Percentiles rank a stretch among this genome's conserved stretches.
phyloP scores from a whole-genome alignment of 352 stramenopile species.

The Phytophthora citrophthora region DNA sequence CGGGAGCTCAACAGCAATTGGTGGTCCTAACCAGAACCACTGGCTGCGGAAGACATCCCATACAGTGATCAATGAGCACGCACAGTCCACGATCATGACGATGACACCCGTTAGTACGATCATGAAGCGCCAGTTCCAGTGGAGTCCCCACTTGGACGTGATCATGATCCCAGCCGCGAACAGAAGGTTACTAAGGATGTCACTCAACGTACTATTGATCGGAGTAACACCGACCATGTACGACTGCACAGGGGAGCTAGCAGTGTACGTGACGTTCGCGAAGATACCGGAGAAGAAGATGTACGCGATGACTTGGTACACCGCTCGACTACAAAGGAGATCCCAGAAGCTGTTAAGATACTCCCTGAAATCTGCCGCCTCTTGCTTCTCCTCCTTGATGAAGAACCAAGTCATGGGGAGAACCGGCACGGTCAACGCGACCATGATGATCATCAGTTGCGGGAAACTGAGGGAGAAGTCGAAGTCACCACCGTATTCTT shows the following conservation, averaged over 20 bases:
- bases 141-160: conserved; percentile 41
- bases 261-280: conserved; percentile 32
- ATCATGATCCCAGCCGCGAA: conserved; percentile 42
- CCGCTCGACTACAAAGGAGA: conserved; percentile 30
- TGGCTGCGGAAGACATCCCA: conserved; percentile 45
- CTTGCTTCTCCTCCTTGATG: conserved; percentile 37
- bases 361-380: conserved; percentile 27
- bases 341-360: conserved; percentile 41
- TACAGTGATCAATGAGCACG: conserved; percentile 31
- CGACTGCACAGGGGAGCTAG: conserved; percentile 24
- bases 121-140: conserved; percentile 46
- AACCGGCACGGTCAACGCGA: conserved; percentile 20
- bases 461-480: conserved; percentile 29
- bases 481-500: conserved; percentile 30
- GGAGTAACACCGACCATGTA: conserved; percentile 36
- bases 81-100: conserved; percentile 29
- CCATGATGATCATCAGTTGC: conserved; percentile 50
- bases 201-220: conserved; percentile 36
- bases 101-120: conserved; percentile 26
- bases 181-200: conserved; percentile 36
- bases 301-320: conserved; percentile 45
- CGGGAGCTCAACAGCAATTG: conserved; percentile 49
- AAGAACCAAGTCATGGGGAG: conserved; percentile 44
- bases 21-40: conserved; percentile 44
- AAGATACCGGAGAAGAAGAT: conserved; percentile 47